Percentiles rank a stretch among this genome's conserved stretches.
These are phyloP conservation scores for Saturnispora besseyi DNA, from an alignment of 805 yeast genomes.

Conservation along the genomic window DNA sequence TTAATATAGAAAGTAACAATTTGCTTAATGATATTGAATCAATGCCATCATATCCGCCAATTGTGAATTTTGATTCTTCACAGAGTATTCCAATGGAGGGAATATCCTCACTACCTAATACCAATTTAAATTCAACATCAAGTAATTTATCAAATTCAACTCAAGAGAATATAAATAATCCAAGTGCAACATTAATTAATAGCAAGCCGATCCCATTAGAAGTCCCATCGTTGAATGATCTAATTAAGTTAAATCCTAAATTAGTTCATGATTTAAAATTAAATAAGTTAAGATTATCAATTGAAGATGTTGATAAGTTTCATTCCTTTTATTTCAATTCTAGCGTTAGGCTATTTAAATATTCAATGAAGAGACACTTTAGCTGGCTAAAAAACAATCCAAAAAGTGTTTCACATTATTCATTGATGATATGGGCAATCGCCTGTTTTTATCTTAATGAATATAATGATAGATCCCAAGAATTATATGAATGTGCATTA, in stretches of 20 bases:
- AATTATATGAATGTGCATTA: constrained; percentile 16
- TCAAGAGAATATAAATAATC: background rate
- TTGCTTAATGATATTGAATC: constrained; percentile 4
- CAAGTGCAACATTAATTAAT: background rate
- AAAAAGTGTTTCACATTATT: constrained; percentile 13
- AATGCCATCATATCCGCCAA: constrained; percentile 7
- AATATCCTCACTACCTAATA: background rate
- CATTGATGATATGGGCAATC: constrained; percentile 21
- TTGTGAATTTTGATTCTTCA: constrained; percentile 4
- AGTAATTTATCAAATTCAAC: background rate
- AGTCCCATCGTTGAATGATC: constrained; percentile 2
- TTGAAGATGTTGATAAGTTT: constrained; percentile 17
- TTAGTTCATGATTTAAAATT: constrained; percentile 10
- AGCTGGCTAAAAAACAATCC: constrained; percentile 17
- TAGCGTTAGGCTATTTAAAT: constrained; percentile 12
- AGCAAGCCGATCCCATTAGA: background rate
- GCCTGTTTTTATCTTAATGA: constrained; percentile 15
- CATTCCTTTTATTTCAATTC: constrained; percentile 15
- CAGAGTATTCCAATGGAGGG: background rate
- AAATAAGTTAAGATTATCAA: constrained; percentile 15
- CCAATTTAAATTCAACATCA: background rate
- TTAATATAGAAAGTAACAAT: background rate
- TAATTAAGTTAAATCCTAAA: constrained; percentile 2
- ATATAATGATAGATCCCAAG: constrained; percentile 13
- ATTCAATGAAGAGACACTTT: constrained; percentile 18